These are phyloP conservation scores for Torulaspora indica DNA, from an alignment of 805 yeast species.

Conservation along the genomic window DNA sequence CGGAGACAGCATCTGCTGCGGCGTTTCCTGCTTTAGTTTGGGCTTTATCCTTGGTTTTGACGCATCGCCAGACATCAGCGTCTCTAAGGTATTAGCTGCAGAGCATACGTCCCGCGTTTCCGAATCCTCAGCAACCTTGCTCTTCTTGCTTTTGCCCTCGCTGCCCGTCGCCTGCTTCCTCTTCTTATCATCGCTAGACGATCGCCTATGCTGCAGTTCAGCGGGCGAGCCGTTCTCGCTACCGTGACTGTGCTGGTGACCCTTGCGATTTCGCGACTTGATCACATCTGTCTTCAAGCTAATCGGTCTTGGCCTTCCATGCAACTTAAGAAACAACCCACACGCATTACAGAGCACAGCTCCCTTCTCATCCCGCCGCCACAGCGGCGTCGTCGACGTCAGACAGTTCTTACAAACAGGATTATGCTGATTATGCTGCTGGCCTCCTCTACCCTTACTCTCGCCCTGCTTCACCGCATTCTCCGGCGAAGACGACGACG, in stretches of 20 bases:
- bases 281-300: conserved; percentile 88
- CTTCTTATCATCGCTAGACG: conserved; percentile 18
- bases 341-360: conserved; percentile 92
- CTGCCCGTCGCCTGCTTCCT: conserved; percentile 11
- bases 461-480: not conserved
- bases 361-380: conserved; percentile 93
- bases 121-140: conserved; percentile 1
- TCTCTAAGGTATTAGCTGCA: conserved; percentile 14
- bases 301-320: conserved; percentile 90
- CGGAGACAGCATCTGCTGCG: no score
- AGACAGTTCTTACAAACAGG: conserved; percentile 86
- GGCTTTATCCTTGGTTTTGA: conserved; percentile 10
- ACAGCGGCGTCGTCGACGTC: conserved; percentile 88
- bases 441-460: conserved; percentile 1
- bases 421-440: conserved; percentile 21
- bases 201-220: conserved; percentile 5
- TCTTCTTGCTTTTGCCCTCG: conserved; percentile 1
- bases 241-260: conserved; percentile 8
- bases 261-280: conserved; percentile 82
- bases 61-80: conserved; percentile 10
- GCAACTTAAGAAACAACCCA: conserved; percentile 82
- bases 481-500: conserved; percentile 8
- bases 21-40: conserved; percentile 6
- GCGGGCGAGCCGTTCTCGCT: conserved; percentile 3
- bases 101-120: conserved; percentile 12